Evolutionary conservation across 345 rosid species (phyloP).

Genomic region (Fremontodendron californicum): DNA sequence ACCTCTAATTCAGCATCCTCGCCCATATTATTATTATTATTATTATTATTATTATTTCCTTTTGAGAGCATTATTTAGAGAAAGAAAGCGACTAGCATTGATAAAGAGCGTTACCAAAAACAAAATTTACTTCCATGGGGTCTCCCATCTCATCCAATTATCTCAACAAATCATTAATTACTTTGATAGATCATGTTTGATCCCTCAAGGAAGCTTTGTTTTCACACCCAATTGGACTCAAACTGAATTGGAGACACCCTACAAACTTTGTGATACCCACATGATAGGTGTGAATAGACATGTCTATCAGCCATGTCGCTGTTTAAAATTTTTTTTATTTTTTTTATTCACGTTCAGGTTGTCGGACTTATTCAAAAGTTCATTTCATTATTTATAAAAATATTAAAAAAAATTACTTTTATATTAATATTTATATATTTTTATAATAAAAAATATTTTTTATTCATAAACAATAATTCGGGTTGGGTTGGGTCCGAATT

Average conservation of each 20-base stretch:
- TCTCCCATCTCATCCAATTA: conserved; percentile 1
- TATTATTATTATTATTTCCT: background rate
- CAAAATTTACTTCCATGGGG: background rate
- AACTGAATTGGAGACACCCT: background rate
- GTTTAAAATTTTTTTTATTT: too few relatives aligned
- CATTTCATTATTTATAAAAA: too few relatives aligned
- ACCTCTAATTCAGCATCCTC: too few relatives aligned
- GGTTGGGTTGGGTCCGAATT: too few relatives aligned
- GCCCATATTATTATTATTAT: background rate
- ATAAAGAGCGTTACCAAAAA: background rate
- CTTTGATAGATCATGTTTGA: background rate
- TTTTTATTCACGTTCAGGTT: too few relatives aligned
- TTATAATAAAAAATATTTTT: too few relatives aligned
- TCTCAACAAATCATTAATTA: background rate
- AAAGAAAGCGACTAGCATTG: conserved; percentile 20
- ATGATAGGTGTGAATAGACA: too few relatives aligned
- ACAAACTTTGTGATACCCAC: background rate
- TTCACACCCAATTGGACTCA: background rate
- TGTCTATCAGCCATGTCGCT: too few relatives aligned
- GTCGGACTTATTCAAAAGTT: too few relatives aligned
- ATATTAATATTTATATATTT: too few relatives aligned
- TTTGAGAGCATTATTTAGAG: conserved; percentile 6
- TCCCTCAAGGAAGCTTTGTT: background rate
- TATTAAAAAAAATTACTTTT: too few relatives aligned
- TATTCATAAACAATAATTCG: too few relatives aligned